Evolutionary conservation across 306 rosid genomes (phyloP).

Genomic region (Bauhinia variegata): DNA sequence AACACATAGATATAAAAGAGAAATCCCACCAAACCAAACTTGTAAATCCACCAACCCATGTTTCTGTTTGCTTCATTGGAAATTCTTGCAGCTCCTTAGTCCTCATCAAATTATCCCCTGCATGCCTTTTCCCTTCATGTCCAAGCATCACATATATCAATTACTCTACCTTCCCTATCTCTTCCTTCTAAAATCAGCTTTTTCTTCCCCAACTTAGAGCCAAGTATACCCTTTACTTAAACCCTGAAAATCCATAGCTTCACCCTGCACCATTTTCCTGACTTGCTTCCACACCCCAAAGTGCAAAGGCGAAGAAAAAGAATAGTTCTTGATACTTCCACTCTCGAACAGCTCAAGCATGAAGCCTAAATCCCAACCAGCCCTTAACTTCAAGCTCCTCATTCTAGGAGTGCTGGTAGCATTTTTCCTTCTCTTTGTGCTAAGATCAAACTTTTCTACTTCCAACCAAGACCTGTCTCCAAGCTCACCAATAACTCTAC

Average conservation of each 20-base stretch:
- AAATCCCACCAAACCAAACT: slow-evolving; percentile 46
- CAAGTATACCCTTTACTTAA: slow-evolving; percentile 33
- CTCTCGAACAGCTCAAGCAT: slow-evolving; percentile 22
- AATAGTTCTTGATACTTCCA: not conserved
- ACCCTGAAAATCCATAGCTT: slow-evolving; percentile 22
- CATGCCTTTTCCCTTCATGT: slow-evolving; percentile 46
- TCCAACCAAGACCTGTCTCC: slow-evolving; percentile 40
- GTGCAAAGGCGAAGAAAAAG: not conserved
- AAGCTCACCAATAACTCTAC: slow-evolving; percentile 15
- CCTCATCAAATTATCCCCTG: slow-evolving; percentile 44
- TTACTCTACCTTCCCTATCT: not conserved
- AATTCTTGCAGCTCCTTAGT: slow-evolving; percentile 51
- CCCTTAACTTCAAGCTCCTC: slow-evolving; percentile 60
- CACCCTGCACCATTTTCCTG: not conserved
- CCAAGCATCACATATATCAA: slow-evolving; percentile 46
- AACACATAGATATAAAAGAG: not conserved
- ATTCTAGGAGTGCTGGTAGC: slow-evolving; percentile 51
- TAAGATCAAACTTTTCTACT: slow-evolving; percentile 55
- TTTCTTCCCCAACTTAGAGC: slow-evolving; percentile 18
- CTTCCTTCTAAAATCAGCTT: not conserved
- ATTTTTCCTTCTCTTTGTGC: slow-evolving; percentile 52
- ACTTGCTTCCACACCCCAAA: not conserved
- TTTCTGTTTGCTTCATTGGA: slow-evolving; percentile 56
- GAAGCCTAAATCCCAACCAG: slow-evolving; percentile 66
- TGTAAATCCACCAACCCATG: slow-evolving; percentile 51